Base-by-base conservation (phyloP, 495 filamentous ascomycete species). In the Talaromyces nanjingensis region DNA sequence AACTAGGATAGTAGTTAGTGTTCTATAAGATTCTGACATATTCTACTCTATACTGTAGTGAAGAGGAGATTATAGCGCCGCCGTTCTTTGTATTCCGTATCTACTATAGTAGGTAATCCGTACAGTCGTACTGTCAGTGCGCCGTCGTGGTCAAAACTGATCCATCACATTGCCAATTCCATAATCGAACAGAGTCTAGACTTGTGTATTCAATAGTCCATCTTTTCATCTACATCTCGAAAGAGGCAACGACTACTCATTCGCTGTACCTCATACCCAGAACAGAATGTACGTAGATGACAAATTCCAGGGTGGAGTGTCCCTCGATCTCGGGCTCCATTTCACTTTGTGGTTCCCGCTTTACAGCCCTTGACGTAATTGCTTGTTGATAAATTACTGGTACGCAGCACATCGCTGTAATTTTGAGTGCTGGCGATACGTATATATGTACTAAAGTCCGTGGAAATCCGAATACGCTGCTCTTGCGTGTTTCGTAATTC, bases 181-280 rank as follows among this genome's bases (percentile, higher is more conserved):
- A 49, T 20, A 16, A n/a, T 7, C 3, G 6, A 22, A 0, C 45
- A 3, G 18, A 20, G 45, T 49, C 45, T 9, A 49, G 45, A 49
- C 45, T 47, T 49, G 45, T 7, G 16, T n/a, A 45, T 45, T n/a
- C 18, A 6, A 7, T 18, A 8, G 18, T 49, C 5, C 45, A 49
- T 49, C 16, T 49, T 47, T 20, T n/a, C 8, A 24, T 25, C 9
- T 0, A 14, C 24, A 7, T 6, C 49, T 54, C 2, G 6, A 54
- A 54, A 22, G 49, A 9, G 18, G 53, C 20, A 14, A 29, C 16
- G 52, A 24, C 29, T 3, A 55, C 52, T 55, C 22, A 55, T 55
- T 55, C 52, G 52, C 22, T 14, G 22, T 55, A 14, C 52, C 52
- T 55, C 52, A 55, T 55, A 55, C 52, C 52, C 52, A 55, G 18